phyloP scores from a whole-genome alignment of 2,329 filamentous ascomycete species.

The Exophiala calicioides region DNA sequence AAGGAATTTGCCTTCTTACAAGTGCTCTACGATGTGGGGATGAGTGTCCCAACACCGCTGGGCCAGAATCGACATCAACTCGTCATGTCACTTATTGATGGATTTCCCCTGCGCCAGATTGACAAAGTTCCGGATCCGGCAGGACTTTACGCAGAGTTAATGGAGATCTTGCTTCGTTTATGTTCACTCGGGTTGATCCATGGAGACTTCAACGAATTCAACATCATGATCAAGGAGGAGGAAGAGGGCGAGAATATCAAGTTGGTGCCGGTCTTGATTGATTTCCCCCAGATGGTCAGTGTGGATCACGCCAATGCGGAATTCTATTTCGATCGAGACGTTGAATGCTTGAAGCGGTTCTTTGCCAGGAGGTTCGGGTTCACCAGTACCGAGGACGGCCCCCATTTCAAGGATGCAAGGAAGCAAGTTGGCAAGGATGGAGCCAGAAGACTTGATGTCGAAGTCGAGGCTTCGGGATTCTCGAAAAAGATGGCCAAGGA shows the following conservation, averaged over 20 bases:
- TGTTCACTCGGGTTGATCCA: constrained; percentile 90
- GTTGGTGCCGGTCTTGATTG: constrained; percentile 82
- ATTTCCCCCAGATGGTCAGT: constrained; percentile 98
- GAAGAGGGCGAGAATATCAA: constrained; percentile 27
- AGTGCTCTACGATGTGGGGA: constrained; percentile 77
- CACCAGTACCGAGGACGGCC: constrained; percentile 75
- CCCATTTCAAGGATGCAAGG: constrained; percentile 80
- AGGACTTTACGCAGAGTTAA: constrained; percentile 85
- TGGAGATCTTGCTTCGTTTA: constrained; percentile 79
- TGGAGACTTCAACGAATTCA: constrained; percentile 99
- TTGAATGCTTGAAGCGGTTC: constrained; percentile 92
- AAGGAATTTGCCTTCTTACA: constrained; percentile 96
- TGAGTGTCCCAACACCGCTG: constrained; percentile 84
- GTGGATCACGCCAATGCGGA: constrained; percentile 91
- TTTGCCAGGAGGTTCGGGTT: constrained; percentile 90
- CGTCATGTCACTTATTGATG: constrained; percentile 91
- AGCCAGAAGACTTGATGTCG: constrained; percentile 73
- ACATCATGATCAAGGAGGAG: constrained; percentile 87
- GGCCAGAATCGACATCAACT: constrained; percentile 92
- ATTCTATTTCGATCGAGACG: constrained; percentile 96
- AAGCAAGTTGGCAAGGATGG: constrained; percentile 69
- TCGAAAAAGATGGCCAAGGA: constrained; percentile 97
- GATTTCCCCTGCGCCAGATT: constrained; percentile 88
- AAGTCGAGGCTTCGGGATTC: constrained; percentile 90
- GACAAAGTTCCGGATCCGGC: constrained; percentile 80